Percentiles rank a stretch among this genome's conserved stretches.
Evolutionary conservation across 306 rosid genomes (phyloP).

Genomic region (Astragalus glycyphyllos): DNA sequence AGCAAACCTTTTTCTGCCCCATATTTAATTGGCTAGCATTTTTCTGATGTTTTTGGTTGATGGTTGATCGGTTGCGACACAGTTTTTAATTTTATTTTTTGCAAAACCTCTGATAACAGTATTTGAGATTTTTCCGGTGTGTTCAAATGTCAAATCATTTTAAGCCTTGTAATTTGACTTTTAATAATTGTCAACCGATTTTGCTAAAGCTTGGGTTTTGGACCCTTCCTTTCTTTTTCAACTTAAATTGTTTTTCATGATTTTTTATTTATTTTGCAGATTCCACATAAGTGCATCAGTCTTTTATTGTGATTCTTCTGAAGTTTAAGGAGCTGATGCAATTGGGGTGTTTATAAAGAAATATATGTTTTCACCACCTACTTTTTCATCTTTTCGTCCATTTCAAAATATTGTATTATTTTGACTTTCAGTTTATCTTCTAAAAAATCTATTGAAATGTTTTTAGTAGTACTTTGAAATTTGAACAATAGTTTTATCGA

Average conservation of each 20-base stretch:
- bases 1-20: slow-evolving; percentile 6
- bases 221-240: slow-evolving; percentile 43
- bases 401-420: slow-evolving; percentile 45
- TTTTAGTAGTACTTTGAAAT: no score
- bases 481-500: no score
- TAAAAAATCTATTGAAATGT: no score
- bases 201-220: slow-evolving; percentile 54
- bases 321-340: slow-evolving; percentile 98
- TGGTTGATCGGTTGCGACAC: slow-evolving; percentile 12
- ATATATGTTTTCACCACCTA: slow-evolving; percentile 51
- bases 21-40: slow-evolving; percentile 8
- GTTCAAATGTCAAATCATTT: slow-evolving; percentile 32
- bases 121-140: slow-evolving; percentile 24
- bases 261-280: slow-evolving; percentile 93
- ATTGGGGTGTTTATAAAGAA: slow-evolving; percentile 65
- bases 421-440: no score
- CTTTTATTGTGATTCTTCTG: slow-evolving; percentile 96
- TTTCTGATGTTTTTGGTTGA: slow-evolving; percentile 2
- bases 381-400: slow-evolving; percentile 43
- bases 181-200: slow-evolving; percentile 40
- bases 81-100: neutral
- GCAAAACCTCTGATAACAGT: neutral
- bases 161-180: slow-evolving; percentile 32
- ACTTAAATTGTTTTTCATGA: slow-evolving; percentile 60
- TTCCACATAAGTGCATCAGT: slow-evolving; percentile 88